Evolutionary conservation across 2,329 filamentous ascomycete species (phyloP), one percentile per base, ranked within the genome.

Genomic region (Cyclaneusma minus): DNA sequence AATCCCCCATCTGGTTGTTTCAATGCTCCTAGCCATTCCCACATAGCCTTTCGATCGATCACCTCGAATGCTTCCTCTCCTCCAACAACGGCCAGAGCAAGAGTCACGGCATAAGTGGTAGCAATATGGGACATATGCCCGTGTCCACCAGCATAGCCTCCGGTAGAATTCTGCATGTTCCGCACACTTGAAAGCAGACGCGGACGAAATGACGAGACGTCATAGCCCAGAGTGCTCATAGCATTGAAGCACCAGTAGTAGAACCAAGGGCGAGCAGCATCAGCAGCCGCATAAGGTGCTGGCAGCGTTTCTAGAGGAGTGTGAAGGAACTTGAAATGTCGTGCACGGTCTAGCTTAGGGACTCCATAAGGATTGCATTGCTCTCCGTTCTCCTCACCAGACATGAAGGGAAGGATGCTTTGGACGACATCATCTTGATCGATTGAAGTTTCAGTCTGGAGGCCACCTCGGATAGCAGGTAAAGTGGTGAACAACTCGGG

Each of bases 1-100:
- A 98, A 95, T n/a, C 83, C 83, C 26, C 89, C 89, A 47, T 82
- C 72, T 7, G 68, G 58, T 51, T 92, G 80, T 60, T 95, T 98
- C 47, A 95, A 62, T 20, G 62, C 62, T 36, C 79, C 82, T 11
- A 98, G 64, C 75, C 83, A 98, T 50, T 70, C 76, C 83, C 87
- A 94, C 74, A 95, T 78, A 25, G 71, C 62, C 45, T 71, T 70
- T 34, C 89, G 71, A 54, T 95, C 77, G 32, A 95, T 68, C 29
- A 82, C 57, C 33, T 74, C 64, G 46, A 83, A 80, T 21, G 70
- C 68, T 30, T 78, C 73, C 31, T 75, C 55, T 6, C 79, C 82
- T 27, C 81, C 83, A 21, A 87, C 78, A 35, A 84, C 67, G 13
- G 77, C 69, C 27, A 98, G 60, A 23, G 79, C 71, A 31, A 98